phyloP scores from a whole-genome alignment of 768 basidiomycete species.

The Butyriboletus loyo region DNA sequence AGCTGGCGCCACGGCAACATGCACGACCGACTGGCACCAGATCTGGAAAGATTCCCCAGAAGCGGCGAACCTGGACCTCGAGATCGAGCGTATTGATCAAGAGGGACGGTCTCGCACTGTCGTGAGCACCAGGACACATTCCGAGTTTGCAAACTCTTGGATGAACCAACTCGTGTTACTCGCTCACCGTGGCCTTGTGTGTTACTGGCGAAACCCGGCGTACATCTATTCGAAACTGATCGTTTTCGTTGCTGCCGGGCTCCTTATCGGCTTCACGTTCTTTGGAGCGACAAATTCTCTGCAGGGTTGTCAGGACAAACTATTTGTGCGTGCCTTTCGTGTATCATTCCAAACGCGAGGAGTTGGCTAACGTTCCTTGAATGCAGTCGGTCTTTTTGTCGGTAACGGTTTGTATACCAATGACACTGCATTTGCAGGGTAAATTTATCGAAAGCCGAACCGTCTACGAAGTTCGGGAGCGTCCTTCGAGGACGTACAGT shows the following conservation, averaged over 20 bases:
- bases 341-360: background rate
- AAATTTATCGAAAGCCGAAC: constrained; percentile 53
- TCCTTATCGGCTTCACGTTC: constrained; percentile 45
- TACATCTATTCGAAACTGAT: constrained; percentile 40
- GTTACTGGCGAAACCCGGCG: constrained; percentile 40
- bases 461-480: constrained; percentile 63
- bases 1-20: constrained; percentile 49
- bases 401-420: constrained; percentile 40
- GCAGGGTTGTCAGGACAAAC: constrained; percentile 37
- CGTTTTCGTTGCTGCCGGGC: constrained; percentile 32
- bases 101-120: constrained; percentile 32
- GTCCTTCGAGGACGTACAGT: constrained; percentile 59
- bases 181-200: constrained; percentile 29
- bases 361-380: background rate
- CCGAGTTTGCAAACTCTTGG: constrained; percentile 41
- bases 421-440: constrained; percentile 58
- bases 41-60: constrained; percentile 47
- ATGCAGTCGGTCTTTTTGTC: constrained; percentile 50
- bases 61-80: constrained; percentile 33
- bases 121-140: constrained; percentile 18
- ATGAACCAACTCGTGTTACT: constrained; percentile 33
- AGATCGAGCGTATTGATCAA: constrained; percentile 43
- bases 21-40: constrained; percentile 46
- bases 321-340: constrained; percentile 34
- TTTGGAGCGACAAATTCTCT: constrained; percentile 34